Evolutionary conservation across 768 basidiomycete species (phyloP).

Genomic region (Suillus subluteus): DNA sequence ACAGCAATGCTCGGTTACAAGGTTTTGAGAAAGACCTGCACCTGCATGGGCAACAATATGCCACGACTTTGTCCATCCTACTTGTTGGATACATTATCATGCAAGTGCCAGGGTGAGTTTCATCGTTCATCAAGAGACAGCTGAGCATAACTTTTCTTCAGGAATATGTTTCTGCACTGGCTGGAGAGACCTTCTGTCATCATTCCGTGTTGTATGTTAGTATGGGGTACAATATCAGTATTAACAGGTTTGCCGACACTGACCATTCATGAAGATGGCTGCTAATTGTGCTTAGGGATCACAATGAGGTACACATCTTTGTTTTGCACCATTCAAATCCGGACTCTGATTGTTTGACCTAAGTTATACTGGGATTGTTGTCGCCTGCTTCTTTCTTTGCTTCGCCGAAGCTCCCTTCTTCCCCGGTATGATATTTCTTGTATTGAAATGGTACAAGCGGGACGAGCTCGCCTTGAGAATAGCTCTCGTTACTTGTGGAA

Average conservation of each 20-base stretch:
- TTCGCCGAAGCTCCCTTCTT: constrained; percentile 10
- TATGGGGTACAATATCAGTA: constrained; percentile 43
- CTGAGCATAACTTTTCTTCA: constrained; percentile 1
- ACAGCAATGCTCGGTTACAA: constrained; percentile 23
- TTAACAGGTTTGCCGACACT: constrained; percentile 36
- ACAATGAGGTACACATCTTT: constrained; percentile 1
- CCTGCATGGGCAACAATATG: constrained; percentile 25
- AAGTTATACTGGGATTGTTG: constrained; percentile 8
- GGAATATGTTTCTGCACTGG: constrained; percentile 37
- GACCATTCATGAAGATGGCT: background rate
- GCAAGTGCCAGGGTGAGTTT: constrained; percentile 23
- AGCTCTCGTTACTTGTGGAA: constrained; percentile 40
- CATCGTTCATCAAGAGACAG: background rate
- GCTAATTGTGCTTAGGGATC: background rate
- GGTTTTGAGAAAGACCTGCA: constrained; percentile 29
- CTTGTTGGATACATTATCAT: constrained; percentile 31
- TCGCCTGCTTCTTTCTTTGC: constrained; percentile 12
- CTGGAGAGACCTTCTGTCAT: constrained; percentile 33
- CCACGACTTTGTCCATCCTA: constrained; percentile 27
- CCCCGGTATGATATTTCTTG: constrained; percentile 7
- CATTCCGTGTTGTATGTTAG: constrained; percentile 26
- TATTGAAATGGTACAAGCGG: constrained; percentile 32
- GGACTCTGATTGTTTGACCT: background rate
- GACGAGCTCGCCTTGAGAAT: constrained; percentile 41
- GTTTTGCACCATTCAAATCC: background rate